Conservation (phyloP, 1,139 yeast genomes). For the Candida labiduridarum region DNA sequence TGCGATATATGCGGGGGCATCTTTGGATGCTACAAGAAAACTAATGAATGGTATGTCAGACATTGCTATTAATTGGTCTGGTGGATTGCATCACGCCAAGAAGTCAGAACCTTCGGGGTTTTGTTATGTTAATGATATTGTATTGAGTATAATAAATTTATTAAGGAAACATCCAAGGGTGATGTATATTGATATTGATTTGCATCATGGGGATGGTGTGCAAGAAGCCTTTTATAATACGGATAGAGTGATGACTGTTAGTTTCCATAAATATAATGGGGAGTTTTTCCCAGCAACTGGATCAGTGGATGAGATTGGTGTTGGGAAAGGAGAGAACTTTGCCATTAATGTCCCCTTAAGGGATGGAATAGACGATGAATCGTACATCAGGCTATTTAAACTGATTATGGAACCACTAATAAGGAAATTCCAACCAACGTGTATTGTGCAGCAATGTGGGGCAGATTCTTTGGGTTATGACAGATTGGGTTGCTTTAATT, state of each 20-base stretch:
- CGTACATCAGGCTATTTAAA: constrained; percentile 75
- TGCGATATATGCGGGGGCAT: constrained; percentile 86
- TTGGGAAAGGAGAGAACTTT: constrained; percentile 84
- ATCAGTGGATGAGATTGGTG: constrained; percentile 80
- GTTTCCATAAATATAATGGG: constrained; percentile 94
- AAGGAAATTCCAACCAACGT: constrained; percentile 83
- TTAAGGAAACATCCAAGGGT: constrained; percentile 89
- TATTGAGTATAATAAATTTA: constrained; percentile 78
- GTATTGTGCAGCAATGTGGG: constrained; percentile 94
- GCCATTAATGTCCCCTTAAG: constrained; percentile 90
- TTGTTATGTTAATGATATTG: constrained; percentile 94
- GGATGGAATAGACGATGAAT: constrained; percentile 95
- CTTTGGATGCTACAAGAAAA: constrained; percentile 88
- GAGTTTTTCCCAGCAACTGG: constrained; percentile 98
- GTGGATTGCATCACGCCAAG: constrained; percentile 96
- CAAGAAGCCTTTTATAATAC: constrained; percentile 96
- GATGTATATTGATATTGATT: constrained; percentile 89
- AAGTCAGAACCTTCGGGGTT: constrained; percentile 94
- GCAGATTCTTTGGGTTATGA: constrained; percentile 96
- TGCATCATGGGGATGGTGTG: constrained; percentile 98
- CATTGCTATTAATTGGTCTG: constrained; percentile 96
- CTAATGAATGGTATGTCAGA: constrained; percentile 84
- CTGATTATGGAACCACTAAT: constrained; percentile 87
- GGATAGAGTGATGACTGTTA: constrained; percentile 92
- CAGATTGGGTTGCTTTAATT: constrained; percentile 88